Conservation (phyloP, 169 alveolate genomes). For the Babesia divergens region DNA sequence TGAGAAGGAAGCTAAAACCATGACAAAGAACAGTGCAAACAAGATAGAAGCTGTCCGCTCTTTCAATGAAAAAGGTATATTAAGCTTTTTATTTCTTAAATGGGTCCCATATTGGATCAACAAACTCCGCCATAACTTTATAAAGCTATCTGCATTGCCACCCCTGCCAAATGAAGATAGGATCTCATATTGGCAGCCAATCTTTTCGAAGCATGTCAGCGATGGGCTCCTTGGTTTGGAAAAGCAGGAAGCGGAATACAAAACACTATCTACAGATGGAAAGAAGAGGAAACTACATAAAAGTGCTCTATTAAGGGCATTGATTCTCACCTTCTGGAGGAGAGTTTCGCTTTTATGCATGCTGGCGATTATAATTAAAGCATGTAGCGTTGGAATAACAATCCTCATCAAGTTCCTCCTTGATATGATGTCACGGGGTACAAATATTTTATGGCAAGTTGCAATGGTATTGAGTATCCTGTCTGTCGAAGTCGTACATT, state of each 20-base stretch:
- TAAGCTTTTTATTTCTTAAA: slow-evolving; percentile 20
- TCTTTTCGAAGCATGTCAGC: slow-evolving; percentile 48
- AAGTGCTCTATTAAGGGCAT: slow-evolving; percentile 1
- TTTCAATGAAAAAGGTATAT: slow-evolving; percentile 13
- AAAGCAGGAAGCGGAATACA: neutral
- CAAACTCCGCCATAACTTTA: neutral
- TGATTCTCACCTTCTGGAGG: slow-evolving; percentile 23
- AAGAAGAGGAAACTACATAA: neutral
- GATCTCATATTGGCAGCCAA: slow-evolving; percentile 50
- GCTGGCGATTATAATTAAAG: neutral
- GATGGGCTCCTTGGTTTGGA: slow-evolving; percentile 40
- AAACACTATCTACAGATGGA: neutral
- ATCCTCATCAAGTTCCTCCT: slow-evolving; percentile 10
- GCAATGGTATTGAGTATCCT: neutral
- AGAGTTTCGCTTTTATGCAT: neutral
- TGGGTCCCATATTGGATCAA: slow-evolving; percentile 44
- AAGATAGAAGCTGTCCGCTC: neutral
- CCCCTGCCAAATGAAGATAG: slow-evolving; percentile 53
- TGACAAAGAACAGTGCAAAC: too few species aligned
- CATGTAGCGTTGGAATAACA: neutral
- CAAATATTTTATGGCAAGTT: neutral
- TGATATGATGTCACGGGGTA: neutral
- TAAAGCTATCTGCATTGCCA: slow-evolving; percentile 24
- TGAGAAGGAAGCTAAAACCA: neutral
- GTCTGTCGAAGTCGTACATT: neutral